Percentiles rank a stretch among this genome's conserved stretches.
These are phyloP conservation scores for Solanum gandarillasii DNA, from an alignment of 257 asterid genomes.

Conservation along the genomic window DNA sequence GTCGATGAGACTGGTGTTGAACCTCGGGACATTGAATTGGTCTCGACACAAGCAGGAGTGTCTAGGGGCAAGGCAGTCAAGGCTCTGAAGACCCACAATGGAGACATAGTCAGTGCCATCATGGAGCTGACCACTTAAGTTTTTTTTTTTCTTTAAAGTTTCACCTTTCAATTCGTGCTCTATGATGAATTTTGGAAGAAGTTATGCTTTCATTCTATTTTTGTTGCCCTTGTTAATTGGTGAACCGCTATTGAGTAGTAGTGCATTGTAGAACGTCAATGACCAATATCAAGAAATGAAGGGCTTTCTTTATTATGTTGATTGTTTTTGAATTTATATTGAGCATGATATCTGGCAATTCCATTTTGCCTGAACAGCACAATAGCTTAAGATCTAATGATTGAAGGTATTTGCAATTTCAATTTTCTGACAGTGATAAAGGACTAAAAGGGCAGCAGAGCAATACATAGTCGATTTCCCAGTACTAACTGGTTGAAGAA, in stretches of 20 bases:
- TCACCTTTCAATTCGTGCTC: background rate
- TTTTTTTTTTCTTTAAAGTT: background rate
- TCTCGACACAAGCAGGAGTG: slow-evolving; percentile 89
- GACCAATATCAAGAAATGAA: background rate
- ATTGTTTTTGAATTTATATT: background rate
- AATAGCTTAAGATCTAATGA: background rate
- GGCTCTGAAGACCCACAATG: slow-evolving; percentile 67
- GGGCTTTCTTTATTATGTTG: background rate
- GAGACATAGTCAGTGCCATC: slow-evolving; percentile 88
- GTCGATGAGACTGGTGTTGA: slow-evolving; percentile 60
- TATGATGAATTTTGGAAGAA: slow-evolving; percentile 13
- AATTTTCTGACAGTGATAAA: background rate
- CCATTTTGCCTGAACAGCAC: background rate
- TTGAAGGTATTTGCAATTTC: background rate
- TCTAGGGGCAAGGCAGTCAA: slow-evolving; percentile 66
- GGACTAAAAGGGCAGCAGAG: background rate
- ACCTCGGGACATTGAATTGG: slow-evolving; percentile 76
- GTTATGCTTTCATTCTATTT: slow-evolving; percentile 6
- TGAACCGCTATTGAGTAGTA: background rate
- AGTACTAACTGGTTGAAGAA: background rate
- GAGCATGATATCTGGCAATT: background rate
- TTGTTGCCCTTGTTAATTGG: background rate
- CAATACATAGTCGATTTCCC: background rate
- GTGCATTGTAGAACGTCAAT: background rate
- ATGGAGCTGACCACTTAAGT: slow-evolving; percentile 72